phyloP scores from a whole-genome alignment of 2,329 filamentous ascomycete genomes.

The Trichoderma pleuroti region DNA sequence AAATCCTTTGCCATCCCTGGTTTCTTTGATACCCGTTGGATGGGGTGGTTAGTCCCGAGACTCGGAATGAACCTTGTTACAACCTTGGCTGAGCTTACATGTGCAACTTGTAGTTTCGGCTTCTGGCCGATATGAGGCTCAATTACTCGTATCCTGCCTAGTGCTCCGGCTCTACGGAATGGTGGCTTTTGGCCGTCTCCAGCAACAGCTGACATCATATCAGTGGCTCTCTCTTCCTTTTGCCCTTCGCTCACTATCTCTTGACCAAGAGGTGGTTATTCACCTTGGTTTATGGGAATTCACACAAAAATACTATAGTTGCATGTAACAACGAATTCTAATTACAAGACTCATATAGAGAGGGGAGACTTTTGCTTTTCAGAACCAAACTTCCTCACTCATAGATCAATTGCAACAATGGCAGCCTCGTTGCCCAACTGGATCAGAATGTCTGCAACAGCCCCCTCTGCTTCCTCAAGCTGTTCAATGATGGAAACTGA shows the following conservation, averaged over 20 bases:
- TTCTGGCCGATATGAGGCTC: no score
- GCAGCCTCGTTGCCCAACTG: not conserved
- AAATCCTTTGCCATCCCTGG: no score
- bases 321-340: not conserved
- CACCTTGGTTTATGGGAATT: not conserved
- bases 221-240: not conserved
- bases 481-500: not conserved
- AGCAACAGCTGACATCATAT: not conserved
- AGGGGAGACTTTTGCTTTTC: not conserved
- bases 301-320: not conserved
- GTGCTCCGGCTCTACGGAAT: no score
- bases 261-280: not conserved
- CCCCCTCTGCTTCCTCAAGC: not conserved
- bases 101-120: no score
- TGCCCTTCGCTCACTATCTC: not conserved
- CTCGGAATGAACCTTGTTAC: no score
- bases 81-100: no score
- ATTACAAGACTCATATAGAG: not conserved
- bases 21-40: no score
- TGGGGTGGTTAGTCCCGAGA: no score
- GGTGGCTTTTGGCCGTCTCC: not conserved
- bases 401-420: not conserved
- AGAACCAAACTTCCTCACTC: not conserved
- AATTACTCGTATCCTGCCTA: no score
- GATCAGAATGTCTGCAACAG: not conserved